phyloP scores from a whole-genome alignment of 1,284 basidiomycete genomes.

The Tremellales sp. region DNA sequence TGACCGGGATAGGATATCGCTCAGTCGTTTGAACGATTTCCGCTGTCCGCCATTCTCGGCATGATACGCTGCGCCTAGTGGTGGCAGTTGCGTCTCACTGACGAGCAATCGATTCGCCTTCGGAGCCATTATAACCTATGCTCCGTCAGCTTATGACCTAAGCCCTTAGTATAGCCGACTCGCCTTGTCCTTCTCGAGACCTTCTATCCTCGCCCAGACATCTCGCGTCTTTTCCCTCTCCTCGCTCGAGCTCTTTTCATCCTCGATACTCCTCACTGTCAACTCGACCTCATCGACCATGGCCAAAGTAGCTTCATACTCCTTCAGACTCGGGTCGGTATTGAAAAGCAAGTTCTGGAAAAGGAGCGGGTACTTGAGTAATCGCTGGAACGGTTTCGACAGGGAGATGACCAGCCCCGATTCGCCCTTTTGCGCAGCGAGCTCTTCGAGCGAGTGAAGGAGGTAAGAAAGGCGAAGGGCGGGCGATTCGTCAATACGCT shows the following conservation, averaged over 20 bases:
- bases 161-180: conserved; percentile 26
- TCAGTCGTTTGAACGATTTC: conserved; percentile 75
- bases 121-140: conserved; percentile 68
- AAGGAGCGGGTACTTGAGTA: conserved; percentile 93
- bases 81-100: conserved; percentile 64
- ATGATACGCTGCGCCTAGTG: conserved; percentile 50
- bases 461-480: conserved; percentile 16
- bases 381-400: conserved; percentile 92
- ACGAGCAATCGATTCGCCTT: conserved; percentile 83
- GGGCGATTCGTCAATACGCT: conserved; percentile 66
- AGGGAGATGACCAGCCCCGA: conserved; percentile 88
- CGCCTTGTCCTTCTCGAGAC: conserved; percentile 77
- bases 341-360: conserved; percentile 95
- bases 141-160: background rate
- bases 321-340: conserved; percentile 92
- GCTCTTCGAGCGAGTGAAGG: conserved; percentile 63
- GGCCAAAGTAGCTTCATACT: conserved; percentile 91
- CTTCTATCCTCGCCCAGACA: conserved; percentile 91
- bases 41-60: conserved; percentile 52
- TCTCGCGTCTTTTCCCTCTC: conserved; percentile 91
- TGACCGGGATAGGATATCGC: conserved; percentile 56
- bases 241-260: conserved; percentile 94
- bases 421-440: conserved; percentile 79
- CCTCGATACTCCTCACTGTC: conserved; percentile 92
- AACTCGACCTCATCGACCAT: conserved; percentile 97